Conservation (phyloP, 2,329 filamentous ascomycete genomes). For the Colletotrichum euphorbiae region DNA sequence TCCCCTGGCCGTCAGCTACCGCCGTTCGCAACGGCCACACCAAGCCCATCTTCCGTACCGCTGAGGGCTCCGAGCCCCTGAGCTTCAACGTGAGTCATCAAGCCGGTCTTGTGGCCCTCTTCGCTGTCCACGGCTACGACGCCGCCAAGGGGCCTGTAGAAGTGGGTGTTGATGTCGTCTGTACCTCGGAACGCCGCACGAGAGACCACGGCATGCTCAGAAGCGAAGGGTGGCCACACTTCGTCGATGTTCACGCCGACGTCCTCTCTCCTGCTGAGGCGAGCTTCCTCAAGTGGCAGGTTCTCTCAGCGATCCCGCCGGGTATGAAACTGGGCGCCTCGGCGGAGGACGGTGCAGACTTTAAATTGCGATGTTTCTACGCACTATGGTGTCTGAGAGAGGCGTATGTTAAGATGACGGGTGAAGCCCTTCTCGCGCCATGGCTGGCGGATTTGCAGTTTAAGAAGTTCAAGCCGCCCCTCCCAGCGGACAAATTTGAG, state of each 20-base stretch:
- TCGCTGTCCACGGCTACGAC: constrained; percentile 60
- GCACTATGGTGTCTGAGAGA: constrained; percentile 84
- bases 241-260: constrained; percentile 78
- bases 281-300: constrained; percentile 66
- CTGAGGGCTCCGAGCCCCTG: constrained; percentile 59
- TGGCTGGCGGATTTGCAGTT: constrained; percentile 82
- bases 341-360: constrained; percentile 61
- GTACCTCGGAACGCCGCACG: constrained; percentile 75
- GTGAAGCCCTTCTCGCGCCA: constrained; percentile 78
- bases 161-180: constrained; percentile 82
- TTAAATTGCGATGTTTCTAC: constrained; percentile 78
- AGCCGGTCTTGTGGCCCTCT: constrained; percentile 77
- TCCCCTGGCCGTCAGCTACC: constrained; percentile 70
- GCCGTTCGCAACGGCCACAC: constrained; percentile 66
- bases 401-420: constrained; percentile 85
- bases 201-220: constrained; percentile 67
- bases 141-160: constrained; percentile 49
- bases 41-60: constrained; percentile 66
- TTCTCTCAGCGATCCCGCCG: constrained; percentile 44
- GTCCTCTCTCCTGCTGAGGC: constrained; percentile 75
- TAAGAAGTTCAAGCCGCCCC: constrained; percentile 68
- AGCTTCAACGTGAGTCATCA: constrained; percentile 84
- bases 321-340: constrained; percentile 44
- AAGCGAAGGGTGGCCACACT: constrained; percentile 71
- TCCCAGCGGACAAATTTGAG: constrained; percentile 46